Conservation (phyloP, 1,284 basidiomycete species). For the Sanghuangporus sanghuang region DNA sequence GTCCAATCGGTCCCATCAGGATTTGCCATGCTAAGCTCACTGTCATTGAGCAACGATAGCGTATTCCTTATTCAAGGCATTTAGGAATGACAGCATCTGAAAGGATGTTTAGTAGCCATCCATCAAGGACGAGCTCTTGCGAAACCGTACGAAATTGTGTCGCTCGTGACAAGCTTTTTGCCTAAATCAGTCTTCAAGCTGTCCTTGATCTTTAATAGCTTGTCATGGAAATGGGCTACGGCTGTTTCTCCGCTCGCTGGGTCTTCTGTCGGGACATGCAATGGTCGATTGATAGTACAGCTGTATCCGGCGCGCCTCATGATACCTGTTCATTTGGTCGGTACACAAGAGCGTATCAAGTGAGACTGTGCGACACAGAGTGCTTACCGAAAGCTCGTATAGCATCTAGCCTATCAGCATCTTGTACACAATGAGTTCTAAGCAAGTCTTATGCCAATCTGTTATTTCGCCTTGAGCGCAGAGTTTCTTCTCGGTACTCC, state of each 20-base stretch:
- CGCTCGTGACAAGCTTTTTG: constrained; percentile 60
- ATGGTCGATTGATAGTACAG: constrained; percentile 58
- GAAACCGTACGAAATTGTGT: constrained; percentile 58
- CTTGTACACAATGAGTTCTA: constrained; percentile 90
- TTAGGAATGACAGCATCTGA: constrained; percentile 25
- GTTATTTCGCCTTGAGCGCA: constrained; percentile 49
- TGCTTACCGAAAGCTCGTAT: constrained; percentile 90
- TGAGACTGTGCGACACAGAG: constrained; percentile 62
- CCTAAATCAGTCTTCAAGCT: constrained; percentile 76
- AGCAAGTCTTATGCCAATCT: constrained; percentile 71
- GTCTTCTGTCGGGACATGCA: constrained; percentile 57
- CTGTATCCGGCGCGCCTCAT: constrained; percentile 85
- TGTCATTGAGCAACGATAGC: constrained; percentile 8
- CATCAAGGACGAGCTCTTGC: not conserved
- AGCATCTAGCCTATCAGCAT: constrained; percentile 81
- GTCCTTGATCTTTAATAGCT: constrained; percentile 70
- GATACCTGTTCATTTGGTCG: constrained; percentile 70
- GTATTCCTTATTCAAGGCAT: constrained; percentile 44
- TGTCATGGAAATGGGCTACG: constrained; percentile 86
- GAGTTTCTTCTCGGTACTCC: constrained; percentile 79
- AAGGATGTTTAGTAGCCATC: constrained; percentile 29
- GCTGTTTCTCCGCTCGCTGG: constrained; percentile 48
- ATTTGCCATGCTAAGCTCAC: not conserved
- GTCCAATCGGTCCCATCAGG: not conserved
- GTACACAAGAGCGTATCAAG: constrained; percentile 75